Evolutionary conservation across 352 stramenopile genomes (phyloP).

Genomic region (Phytophthora syringae): DNA sequence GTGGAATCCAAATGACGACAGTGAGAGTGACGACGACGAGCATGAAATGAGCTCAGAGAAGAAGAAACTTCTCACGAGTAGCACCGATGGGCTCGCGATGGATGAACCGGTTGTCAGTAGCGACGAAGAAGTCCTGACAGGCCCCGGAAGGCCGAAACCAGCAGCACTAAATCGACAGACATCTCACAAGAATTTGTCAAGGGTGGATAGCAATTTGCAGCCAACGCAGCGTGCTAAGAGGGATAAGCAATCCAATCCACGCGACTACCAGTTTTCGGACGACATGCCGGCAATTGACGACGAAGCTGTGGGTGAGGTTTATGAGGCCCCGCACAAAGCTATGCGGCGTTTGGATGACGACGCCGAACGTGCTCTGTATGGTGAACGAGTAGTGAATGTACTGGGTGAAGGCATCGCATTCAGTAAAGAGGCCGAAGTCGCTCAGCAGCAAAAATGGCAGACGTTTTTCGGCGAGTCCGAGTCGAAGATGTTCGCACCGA

Average conservation of each 20-base stretch:
- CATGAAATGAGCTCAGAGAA: background rate
- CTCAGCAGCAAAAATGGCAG: conserved; percentile 67
- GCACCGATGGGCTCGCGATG: conserved; percentile 1
- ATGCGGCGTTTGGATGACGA: conserved; percentile 42
- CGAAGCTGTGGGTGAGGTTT: background rate
- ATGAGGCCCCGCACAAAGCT: background rate
- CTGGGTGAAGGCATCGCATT: conserved; percentile 62
- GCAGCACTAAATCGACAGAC: conserved; percentile 1
- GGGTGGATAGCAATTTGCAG: conserved; percentile 12
- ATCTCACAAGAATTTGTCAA: conserved; percentile 3
- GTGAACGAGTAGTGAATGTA: conserved; percentile 31
- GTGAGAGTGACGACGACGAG: conserved; percentile 50
- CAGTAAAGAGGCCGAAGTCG: conserved; percentile 49
- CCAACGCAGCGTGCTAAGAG: conserved; percentile 2
- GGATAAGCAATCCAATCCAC: background rate
- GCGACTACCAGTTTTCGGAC: conserved; percentile 7
- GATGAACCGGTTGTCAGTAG: conserved; percentile 19
- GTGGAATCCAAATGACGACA: conserved; percentile 53
- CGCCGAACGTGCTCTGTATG: conserved; percentile 51
- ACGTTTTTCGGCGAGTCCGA: conserved; percentile 65
- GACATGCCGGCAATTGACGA: conserved; percentile 22
- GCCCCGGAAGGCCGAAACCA: background rate
- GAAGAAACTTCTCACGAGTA: background rate
- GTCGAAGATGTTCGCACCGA: conserved; percentile 55
- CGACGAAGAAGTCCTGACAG: background rate